Base-by-base conservation (phyloP, 257 asterid genomes). In the Plantago elongata region DNA sequence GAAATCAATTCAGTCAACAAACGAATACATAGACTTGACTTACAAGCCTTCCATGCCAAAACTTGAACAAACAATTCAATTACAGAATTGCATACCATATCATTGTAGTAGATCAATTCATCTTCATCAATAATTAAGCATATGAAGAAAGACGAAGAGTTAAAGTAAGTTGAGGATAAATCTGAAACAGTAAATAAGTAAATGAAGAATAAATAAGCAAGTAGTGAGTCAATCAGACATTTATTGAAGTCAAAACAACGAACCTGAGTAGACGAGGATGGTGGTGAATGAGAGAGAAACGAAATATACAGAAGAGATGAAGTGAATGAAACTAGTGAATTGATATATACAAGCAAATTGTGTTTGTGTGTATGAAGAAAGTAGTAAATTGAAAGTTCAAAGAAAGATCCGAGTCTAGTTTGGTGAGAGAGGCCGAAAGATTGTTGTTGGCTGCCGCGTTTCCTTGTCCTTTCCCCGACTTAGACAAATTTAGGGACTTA, bases 241-340 rank as follows among this genome's bases (percentile, higher is more conserved):
- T 77, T 51, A 72, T 45, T 67, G 76, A 64, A 68, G 79, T 78
- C 81, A 68, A 66, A 77, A 18, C 69, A 76, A 45, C 65, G 71
- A 66, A 77, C 81, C 86, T 63, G 79, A 69, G 72, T 64, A 69
- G 67, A 58, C 72, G 78, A 70, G 70, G 78, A 78, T 59, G 73
- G 60, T 57, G 67, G 60, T 58, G 42, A 54, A 54, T 9, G 29
- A 16, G 14, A 51, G 40, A 42, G 51, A 61, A 10, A 22, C 27
- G 27, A 22, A 22, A 22, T 22, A 22, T 22, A 22, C 27, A 22
- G 27, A 22, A 22, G 27, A 22, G 27, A 22, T 2, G 27, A 22
- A 22, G 27, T 22, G 27, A 7, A 34, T 34, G 40, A 34, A 34
- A 6, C 4, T 5, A 34, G 40, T 34, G 3, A 34, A 34, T 22